These are phyloP conservation scores for Hyaloscypha variabilis DNA, from an alignment of 495 filamentous ascomycete genomes.

Conservation along the genomic window DNA sequence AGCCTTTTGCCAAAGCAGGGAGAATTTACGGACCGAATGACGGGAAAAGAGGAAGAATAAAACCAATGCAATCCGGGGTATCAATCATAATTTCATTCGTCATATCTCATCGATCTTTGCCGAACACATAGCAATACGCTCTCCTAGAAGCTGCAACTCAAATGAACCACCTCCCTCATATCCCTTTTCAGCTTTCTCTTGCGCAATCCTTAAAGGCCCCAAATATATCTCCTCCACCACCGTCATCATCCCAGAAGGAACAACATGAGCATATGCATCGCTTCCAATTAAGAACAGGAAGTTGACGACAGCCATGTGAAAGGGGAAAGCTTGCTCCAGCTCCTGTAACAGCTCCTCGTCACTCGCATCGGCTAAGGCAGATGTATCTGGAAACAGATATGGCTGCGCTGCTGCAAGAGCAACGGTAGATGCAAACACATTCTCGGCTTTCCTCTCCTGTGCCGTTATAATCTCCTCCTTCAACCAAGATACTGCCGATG, in stretches of 20 bases:
- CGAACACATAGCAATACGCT: conserved; percentile 17
- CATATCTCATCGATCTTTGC: conserved; percentile 20
- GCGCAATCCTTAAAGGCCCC: conserved; percentile 25
- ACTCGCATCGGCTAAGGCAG: conserved; percentile 18
- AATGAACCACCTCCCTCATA: conserved; percentile 19
- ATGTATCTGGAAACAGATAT: conserved; percentile 50
- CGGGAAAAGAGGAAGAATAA: too few relatives aligned
- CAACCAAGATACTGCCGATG: conserved; percentile 82
- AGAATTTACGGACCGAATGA: too few relatives aligned
- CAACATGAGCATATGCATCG: conserved; percentile 25
- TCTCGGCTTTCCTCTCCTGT: conserved; percentile 32
- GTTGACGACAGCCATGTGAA: conserved; percentile 53
- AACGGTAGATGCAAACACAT: conserved; percentile 61
- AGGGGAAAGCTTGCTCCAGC: conserved; percentile 45
- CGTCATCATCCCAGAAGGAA: conserved; percentile 28
- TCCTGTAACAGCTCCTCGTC: conserved; percentile 39
- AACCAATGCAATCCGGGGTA: too few relatives aligned
- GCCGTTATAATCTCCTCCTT: conserved; percentile 77
- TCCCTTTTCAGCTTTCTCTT: conserved; percentile 31
- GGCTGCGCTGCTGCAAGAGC: conserved; percentile 48
- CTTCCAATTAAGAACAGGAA: conserved; percentile 48
- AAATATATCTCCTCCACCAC: conserved; percentile 34
- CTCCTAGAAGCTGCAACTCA: conserved; percentile 28
- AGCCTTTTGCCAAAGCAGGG: too few relatives aligned
- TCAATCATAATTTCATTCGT: conserved; percentile 7